These are phyloP conservation scores for Priceomyces medius DNA, from an alignment of 805 yeast genomes.

Conservation along the genomic window DNA sequence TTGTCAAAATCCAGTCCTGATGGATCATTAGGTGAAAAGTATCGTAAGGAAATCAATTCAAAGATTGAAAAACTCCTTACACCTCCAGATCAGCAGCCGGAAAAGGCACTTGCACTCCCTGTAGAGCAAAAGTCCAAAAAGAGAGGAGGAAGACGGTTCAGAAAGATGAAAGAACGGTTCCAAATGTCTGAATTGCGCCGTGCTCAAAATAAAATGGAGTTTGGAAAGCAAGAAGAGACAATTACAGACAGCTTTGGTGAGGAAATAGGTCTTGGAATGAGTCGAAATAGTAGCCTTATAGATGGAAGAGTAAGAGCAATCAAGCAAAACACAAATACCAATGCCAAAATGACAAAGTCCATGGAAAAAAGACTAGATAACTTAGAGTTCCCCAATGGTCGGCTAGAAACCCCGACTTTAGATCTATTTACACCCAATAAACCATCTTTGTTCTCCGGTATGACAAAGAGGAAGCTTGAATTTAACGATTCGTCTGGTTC, in stretches of 20 bases:
- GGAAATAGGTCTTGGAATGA: slow-evolving; percentile 82
- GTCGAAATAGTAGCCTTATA: slow-evolving; percentile 25
- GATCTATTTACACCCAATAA: slow-evolving; percentile 1
- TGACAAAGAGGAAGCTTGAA: background rate
- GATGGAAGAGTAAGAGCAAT: slow-evolving; percentile 17
- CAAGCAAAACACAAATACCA: slow-evolving; percentile 45
- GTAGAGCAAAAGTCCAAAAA: slow-evolving; percentile 73
- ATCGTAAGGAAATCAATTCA: slow-evolving; percentile 56
- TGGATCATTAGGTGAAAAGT: slow-evolving; percentile 57
- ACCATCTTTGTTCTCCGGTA: background rate
- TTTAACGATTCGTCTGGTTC: background rate
- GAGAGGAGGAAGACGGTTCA: slow-evolving; percentile 79
- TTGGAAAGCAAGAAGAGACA: slow-evolving; percentile 72
- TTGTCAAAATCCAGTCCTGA: slow-evolving; percentile 40
- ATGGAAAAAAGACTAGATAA: slow-evolving; percentile 50
- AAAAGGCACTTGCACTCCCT: slow-evolving; percentile 71
- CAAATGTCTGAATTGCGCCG: slow-evolving; percentile 77
- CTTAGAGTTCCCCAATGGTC: background rate
- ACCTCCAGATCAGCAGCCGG: slow-evolving; percentile 67
- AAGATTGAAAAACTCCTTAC: slow-evolving; percentile 70
- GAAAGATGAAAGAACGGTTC: slow-evolving; percentile 79
- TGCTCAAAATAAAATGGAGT: slow-evolving; percentile 81
- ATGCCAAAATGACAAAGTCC: slow-evolving; percentile 59
- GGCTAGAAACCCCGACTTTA: slow-evolving; percentile 3
- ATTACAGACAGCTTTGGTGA: slow-evolving; percentile 68